Conservation (phyloP, 441 rosid genomes). For the Populus trichocarpa region DNA sequence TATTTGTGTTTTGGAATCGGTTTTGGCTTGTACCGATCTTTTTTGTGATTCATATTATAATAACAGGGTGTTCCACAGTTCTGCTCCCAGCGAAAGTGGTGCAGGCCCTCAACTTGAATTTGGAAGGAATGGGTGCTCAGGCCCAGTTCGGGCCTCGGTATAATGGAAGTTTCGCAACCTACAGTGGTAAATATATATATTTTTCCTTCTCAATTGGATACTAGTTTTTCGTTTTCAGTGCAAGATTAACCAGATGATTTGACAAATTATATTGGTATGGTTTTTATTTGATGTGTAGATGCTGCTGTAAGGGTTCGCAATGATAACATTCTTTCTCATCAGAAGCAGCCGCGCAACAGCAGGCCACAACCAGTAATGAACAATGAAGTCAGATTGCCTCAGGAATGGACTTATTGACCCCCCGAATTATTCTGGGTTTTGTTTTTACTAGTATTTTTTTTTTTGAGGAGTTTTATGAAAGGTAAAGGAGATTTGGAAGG, state of each 20-base stretch:
- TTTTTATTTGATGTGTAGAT: conserved; percentile 13
- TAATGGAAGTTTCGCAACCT: conserved; percentile 13
- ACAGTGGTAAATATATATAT: conserved; percentile 20
- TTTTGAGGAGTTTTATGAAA: conserved; percentile 4
- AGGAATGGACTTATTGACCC: conserved; percentile 61
- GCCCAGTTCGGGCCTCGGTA: conserved; percentile 33
- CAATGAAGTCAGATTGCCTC: conserved; percentile 46
- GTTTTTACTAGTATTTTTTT: not conserved
- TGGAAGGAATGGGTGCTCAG: conserved; percentile 32
- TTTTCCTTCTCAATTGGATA: not conserved
- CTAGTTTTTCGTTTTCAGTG: not conserved
- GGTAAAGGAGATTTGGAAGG: not conserved
- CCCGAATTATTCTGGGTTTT: not conserved
- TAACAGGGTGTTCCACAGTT: conserved; percentile 46
- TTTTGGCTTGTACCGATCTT: not conserved
- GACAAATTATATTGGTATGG: not conserved
- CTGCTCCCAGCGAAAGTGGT: conserved; percentile 74
- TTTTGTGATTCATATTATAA: not conserved
- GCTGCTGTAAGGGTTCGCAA: conserved; percentile 21
- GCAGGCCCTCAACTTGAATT: conserved; percentile 59
- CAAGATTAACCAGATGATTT: not conserved
- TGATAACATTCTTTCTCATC: conserved; percentile 15
- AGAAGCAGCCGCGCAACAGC: conserved; percentile 17
- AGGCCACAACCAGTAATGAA: conserved; percentile 25
- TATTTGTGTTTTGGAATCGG: not conserved